Evolutionary conservation across 768 basidiomycete species (phyloP), one percentile per base, ranked within the genome.

Genomic region (Lentinus tigrinus): DNA sequence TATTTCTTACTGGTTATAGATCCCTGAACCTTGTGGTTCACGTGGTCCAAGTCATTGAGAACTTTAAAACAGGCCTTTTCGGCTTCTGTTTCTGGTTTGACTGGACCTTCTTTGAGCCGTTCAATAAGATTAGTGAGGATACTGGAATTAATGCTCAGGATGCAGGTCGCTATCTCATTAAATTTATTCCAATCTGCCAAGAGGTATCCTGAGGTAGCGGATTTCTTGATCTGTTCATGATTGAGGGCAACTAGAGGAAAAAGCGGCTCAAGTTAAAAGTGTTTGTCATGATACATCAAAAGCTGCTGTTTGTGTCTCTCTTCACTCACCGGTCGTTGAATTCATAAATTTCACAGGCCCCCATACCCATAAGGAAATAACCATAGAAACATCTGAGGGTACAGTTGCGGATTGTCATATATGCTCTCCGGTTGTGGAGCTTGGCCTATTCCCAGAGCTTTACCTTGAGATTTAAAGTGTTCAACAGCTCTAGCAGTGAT

Each of bases 211-310:
- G 52, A 65, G 7, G 37, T 54, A 13, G 56, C 47, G 10, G 44
- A 43, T 7, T 40, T 19, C 16, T 54, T 58, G 28, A 67, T 65
- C 38, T 69, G 68, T 23, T 66, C 54, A 21, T 67, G 58, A 47
- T 67, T 65, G 26, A 69, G 63, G 1, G 52, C 61, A 11, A 68
- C 54, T 0, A 65, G 49, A 17, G 56, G 47, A 47, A 64, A 68
- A 4, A 52, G 47, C 2, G 24, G 27, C 19, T 69, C 66, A 2
- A 43, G 28, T 43, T 67, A 62, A 37, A 69, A 69, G 0, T 59
- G 31, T 26, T 62, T 62, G 24, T 69, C 64, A 47, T 62, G 38
- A 53, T 67, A 65, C 51, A 64, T 47, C 23, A 63, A 36, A 10
- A 62, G n/a, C 17, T 54, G 28, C 17, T 61, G 19, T 55, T 60